A percentile compares a stretch with the other conserved stretches of the same genome.
Conservation (phyloP, 371 early-diverging fungal genomes). For the Apophysomyces ossiformis region DNA sequence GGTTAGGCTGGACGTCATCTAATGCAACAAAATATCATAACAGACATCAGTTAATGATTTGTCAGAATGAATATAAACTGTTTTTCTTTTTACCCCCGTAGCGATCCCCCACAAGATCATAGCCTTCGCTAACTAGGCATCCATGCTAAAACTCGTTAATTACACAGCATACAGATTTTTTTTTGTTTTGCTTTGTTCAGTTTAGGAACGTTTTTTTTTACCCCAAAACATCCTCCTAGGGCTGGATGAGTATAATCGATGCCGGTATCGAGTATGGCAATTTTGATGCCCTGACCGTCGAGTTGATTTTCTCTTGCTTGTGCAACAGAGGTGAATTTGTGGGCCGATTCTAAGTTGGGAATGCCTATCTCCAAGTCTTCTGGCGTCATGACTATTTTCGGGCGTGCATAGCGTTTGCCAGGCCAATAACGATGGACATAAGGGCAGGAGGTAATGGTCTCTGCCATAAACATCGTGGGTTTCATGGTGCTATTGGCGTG, state of each 20-base stretch:
- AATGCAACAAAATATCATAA: not conserved
- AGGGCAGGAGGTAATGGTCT: slow-evolving; percentile 6
- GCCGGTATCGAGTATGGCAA: slow-evolving; percentile 29
- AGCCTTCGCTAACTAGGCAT: slow-evolving; percentile 57
- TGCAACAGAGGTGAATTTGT: slow-evolving; percentile 15
- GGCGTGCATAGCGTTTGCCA: slow-evolving; percentile 16
- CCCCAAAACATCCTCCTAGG: slow-evolving; percentile 63
- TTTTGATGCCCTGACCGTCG: slow-evolving; percentile 2
- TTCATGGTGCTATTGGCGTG: not conserved
- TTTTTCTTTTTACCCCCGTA: slow-evolving; percentile 12
- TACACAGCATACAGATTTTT: not conserved
- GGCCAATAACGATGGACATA: slow-evolving; percentile 18
- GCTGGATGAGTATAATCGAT: slow-evolving; percentile 62
- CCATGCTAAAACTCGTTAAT: slow-evolving; percentile 28
- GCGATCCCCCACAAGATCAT: slow-evolving; percentile 54
- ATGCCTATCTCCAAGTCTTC: not conserved
- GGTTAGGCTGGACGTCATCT: not conserved
- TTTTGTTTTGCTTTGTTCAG: too few relatives aligned
- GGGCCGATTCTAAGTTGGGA: slow-evolving; percentile 15
- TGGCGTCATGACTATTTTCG: slow-evolving; percentile 7
- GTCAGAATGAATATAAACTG: not conserved
- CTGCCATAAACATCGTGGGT: not conserved
- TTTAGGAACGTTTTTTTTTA: not conserved
- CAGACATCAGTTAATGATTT: too few relatives aligned
- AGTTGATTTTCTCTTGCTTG: not conserved